Evolutionary conservation across 176 grass and related monocot species (phyloP).

Genomic region (Luzula sylvatica): DNA sequence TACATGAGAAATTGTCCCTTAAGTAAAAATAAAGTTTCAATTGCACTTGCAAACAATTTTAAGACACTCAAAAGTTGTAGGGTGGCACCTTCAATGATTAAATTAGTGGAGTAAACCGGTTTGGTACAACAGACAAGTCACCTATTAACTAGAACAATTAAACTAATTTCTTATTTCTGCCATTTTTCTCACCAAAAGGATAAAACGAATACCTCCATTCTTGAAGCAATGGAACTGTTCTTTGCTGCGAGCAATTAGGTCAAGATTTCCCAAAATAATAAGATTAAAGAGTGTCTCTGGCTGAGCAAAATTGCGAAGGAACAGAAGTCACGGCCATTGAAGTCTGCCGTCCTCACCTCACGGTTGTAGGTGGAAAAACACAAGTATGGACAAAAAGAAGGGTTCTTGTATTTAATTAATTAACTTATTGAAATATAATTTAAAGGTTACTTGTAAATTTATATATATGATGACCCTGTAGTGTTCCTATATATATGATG

Average conservation of each 20-base stretch:
- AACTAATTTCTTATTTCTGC: neutral
- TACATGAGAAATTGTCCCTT: too few relatives aligned
- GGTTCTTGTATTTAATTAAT: too few relatives aligned
- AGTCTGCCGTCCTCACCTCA: too few relatives aligned
- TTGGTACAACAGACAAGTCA: constrained; percentile 14
- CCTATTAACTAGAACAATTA: constrained; percentile 6
- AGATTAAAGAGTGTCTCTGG: too few relatives aligned
- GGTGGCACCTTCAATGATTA: constrained; percentile 11
- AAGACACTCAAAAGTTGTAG: neutral
- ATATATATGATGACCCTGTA: too few relatives aligned
- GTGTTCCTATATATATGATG: too few relatives aligned
- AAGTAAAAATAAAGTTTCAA: neutral
- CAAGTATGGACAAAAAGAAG: too few relatives aligned
- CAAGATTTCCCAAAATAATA: neutral
- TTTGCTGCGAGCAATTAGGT: neutral
- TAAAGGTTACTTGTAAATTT: too few relatives aligned
- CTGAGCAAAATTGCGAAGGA: too few relatives aligned
- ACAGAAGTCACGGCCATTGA: too few relatives aligned
- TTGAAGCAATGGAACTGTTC: neutral
- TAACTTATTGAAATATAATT: too few relatives aligned
- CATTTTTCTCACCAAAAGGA: constrained; percentile 11
- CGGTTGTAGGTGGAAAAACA: too few relatives aligned
- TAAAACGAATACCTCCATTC: neutral
- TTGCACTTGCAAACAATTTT: constrained; percentile 2
- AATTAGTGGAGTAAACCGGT: constrained; percentile 18